Evolutionary conservation across 2,329 filamentous ascomycete species (phyloP).

Genomic region (Massarina eburnea): DNA sequence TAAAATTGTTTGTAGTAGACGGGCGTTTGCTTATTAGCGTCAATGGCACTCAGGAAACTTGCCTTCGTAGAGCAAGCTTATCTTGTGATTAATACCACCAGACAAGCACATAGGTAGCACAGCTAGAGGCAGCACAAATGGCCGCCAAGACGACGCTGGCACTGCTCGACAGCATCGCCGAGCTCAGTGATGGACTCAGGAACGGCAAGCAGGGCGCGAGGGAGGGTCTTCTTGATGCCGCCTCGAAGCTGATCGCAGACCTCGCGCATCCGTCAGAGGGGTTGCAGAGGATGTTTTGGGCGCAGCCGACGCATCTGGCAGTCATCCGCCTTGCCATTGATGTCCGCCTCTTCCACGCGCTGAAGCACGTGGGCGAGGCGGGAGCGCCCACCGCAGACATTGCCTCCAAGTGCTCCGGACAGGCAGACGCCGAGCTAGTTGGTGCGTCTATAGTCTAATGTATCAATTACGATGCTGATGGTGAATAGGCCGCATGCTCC

Average conservation of each 20-base stretch:
- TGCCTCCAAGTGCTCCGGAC: slow-evolving; percentile 13
- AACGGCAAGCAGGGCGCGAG: slow-evolving; percentile 17
- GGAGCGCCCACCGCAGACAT: slow-evolving; percentile 17
- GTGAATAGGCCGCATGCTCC: slow-evolving; percentile 21
- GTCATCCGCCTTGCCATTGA: slow-evolving; percentile 23
- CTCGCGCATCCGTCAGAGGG: slow-evolving; percentile 27
- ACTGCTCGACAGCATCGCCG: slow-evolving; percentile 21
- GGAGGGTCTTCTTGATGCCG: slow-evolving; percentile 21
- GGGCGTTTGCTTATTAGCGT: too few relatives aligned
- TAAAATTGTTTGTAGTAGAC: too few relatives aligned
- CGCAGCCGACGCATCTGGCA: slow-evolving; percentile 22
- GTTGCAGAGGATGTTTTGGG: slow-evolving; percentile 24
- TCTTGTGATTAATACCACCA: too few relatives aligned
- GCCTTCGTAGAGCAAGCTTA: too few relatives aligned
- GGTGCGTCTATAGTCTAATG: slow-evolving; percentile 2
- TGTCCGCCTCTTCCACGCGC: slow-evolving; percentile 25
- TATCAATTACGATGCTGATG: not conserved
- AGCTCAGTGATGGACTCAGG: slow-evolving; percentile 19
- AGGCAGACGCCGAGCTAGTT: slow-evolving; percentile 21
- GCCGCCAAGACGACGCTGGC: slow-evolving; percentile 16
- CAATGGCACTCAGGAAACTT: too few relatives aligned
- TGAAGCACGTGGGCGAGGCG: slow-evolving; percentile 9
- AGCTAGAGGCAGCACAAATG: slow-evolving; percentile 1
- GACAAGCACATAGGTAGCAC: too few relatives aligned
- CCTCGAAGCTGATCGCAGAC: slow-evolving; percentile 24